Conservation (phyloP, 371 early-diverging fungal species). For the Rhizopus sp. region DNA sequence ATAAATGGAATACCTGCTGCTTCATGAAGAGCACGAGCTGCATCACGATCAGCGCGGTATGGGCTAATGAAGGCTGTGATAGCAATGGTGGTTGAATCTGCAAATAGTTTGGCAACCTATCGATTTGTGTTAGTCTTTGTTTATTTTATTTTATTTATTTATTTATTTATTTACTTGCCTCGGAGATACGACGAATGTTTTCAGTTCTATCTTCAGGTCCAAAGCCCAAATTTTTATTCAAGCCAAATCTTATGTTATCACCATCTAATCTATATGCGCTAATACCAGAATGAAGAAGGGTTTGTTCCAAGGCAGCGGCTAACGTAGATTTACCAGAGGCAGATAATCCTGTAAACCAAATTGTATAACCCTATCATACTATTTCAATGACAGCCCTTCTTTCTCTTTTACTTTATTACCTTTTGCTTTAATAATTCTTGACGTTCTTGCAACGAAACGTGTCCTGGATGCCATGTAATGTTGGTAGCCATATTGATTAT, state of each 20-base stretch:
- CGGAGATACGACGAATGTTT: conserved; percentile 92
- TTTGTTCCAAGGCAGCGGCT: conserved; percentile 88
- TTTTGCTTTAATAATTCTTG: conserved; percentile 73
- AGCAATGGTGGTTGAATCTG: conserved; percentile 80
- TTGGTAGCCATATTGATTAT: conserved; percentile 67
- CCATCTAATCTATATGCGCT: conserved; percentile 90
- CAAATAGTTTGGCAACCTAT: conserved; percentile 86
- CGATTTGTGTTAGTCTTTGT: neutral
- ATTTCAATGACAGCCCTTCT: neutral
- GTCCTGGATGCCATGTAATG: conserved; percentile 90
- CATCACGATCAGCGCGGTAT: conserved; percentile 80
- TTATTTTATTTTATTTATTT: no score
- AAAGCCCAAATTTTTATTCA: conserved; percentile 93
- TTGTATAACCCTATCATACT: conserved; percentile 69
- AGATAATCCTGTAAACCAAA: conserved; percentile 95
- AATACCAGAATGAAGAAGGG: conserved; percentile 72
- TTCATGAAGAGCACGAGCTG: conserved; percentile 78
- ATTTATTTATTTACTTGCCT: conserved; percentile 49
- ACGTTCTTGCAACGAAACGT: conserved; percentile 77
- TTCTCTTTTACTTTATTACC: conserved; percentile 32
- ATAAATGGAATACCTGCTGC: conserved; percentile 77
- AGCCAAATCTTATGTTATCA: conserved; percentile 93
- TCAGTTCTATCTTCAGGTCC: conserved; percentile 90
- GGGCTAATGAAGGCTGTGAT: conserved; percentile 93
- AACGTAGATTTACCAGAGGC: conserved; percentile 94